A percentile compares a stretch with the other conserved stretches of the same genome.
Evolutionary conservation across 2,329 filamentous ascomycete genomes (phyloP).

Genomic region (Fusarium longipes): DNA sequence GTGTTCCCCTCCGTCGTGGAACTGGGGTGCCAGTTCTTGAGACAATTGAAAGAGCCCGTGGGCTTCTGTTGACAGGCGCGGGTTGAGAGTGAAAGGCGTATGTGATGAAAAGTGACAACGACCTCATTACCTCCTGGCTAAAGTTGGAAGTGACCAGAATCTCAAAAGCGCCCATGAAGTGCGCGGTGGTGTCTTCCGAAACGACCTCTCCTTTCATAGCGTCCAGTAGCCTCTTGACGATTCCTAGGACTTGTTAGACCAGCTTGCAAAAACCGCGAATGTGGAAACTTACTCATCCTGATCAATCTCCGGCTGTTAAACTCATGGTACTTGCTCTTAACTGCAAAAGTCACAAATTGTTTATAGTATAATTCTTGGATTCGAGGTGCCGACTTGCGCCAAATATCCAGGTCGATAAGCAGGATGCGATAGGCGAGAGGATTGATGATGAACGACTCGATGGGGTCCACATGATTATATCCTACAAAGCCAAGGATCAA

Average conservation of each 20-base stretch:
- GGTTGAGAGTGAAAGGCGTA: slow-evolving; percentile 80
- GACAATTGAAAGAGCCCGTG: slow-evolving; percentile 56
- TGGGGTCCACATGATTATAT: slow-evolving; percentile 81
- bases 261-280: neutral
- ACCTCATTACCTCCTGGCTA: slow-evolving; percentile 85
- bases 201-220: slow-evolving; percentile 88
- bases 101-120: slow-evolving; percentile 90
- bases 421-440: slow-evolving; percentile 93
- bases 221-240: slow-evolving; percentile 89
- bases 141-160: slow-evolving; percentile 83
- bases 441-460: slow-evolving; percentile 94
- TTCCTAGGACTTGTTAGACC: slow-evolving; percentile 65
- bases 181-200: slow-evolving; percentile 74
- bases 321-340: slow-evolving; percentile 89
- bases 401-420: slow-evolving; percentile 92
- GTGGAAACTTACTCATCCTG: slow-evolving; percentile 79
- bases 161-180: slow-evolving; percentile 83
- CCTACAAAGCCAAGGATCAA: slow-evolving; percentile 88
- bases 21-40: slow-evolving; percentile 57
- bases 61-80: slow-evolving; percentile 62
- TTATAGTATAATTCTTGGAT: slow-evolving; percentile 92
- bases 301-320: slow-evolving; percentile 91
- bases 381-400: slow-evolving; percentile 80
- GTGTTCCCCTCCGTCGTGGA: slow-evolving; percentile 51
- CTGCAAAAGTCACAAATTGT: slow-evolving; percentile 88